Evolutionary conservation across 2,329 filamentous ascomycete species (phyloP).

Genomic region (Helotiales sp.): DNA sequence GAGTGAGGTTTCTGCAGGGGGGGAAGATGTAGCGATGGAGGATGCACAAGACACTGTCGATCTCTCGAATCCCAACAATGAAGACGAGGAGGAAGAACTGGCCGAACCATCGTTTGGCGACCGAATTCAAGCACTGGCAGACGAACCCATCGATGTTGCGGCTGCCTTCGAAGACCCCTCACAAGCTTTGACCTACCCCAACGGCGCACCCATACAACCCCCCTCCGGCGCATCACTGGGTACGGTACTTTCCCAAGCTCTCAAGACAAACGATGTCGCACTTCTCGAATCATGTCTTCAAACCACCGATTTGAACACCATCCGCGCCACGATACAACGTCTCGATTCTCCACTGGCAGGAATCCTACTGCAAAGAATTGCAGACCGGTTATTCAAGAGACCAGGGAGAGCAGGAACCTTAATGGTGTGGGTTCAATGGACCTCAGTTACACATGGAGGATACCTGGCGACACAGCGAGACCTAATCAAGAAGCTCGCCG

Average conservation of each 20-base stretch:
- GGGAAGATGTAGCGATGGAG: conserved; percentile 47
- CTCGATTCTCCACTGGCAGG: conserved; percentile 85
- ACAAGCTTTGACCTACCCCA: conserved; percentile 34
- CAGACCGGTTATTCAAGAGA: conserved; percentile 82
- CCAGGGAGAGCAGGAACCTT: conserved; percentile 89
- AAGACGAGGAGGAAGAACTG: conserved; percentile 43
- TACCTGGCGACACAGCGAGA: conserved; percentile 87
- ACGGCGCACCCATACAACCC: conserved; percentile 35
- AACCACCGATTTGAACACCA: conserved; percentile 74
- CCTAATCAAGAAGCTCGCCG: conserved; percentile 75
- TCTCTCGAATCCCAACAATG: conserved; percentile 26
- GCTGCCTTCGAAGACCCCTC: conserved; percentile 55
- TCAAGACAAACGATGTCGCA: conserved; percentile 87
- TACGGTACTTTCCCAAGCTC: conserved; percentile 90
- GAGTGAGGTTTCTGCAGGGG: conserved; percentile 51
- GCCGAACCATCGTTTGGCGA: conserved; percentile 80
- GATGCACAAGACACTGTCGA: conserved; percentile 47
- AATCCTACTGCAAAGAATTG: conserved; percentile 79
- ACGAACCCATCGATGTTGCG: conserved; percentile 77
- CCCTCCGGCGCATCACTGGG: conserved; percentile 81
- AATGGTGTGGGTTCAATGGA: conserved; percentile 97
- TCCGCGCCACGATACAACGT: conserved; percentile 88
- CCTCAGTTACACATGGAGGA: conserved; percentile 87
- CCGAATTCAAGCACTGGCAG: conserved; percentile 71
- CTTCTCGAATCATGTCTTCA: conserved; percentile 93